phyloP scores from a whole-genome alignment of 2,329 filamentous ascomycete genomes.

The Colletotrichum higginsianum region DNA sequence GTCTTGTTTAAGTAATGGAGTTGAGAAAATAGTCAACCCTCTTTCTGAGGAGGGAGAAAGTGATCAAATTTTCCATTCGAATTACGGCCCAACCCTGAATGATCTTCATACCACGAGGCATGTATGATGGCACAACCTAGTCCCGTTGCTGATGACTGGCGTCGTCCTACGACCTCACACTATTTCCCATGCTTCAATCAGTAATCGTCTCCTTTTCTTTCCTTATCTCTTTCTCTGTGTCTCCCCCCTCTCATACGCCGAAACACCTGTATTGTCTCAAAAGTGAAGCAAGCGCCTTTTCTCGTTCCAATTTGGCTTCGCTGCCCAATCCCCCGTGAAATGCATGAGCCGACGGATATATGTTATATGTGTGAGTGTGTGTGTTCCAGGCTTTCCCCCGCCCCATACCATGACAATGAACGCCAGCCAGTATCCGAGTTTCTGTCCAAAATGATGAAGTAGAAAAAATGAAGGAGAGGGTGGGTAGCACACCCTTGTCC shows the following conservation, averaged over 20 bases:
- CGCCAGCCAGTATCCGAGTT: conserved; percentile 13
- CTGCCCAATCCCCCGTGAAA: neutral
- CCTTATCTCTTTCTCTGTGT: neutral
- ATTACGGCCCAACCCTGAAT: neutral
- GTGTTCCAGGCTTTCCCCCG: neutral
- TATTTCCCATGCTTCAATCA: neutral
- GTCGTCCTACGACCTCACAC: too few relatives aligned
- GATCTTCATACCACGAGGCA: neutral
- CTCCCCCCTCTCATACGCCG: neutral
- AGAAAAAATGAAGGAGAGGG: neutral
- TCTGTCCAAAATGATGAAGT: neutral
- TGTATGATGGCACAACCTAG: neutral
- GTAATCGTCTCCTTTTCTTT: neutral
- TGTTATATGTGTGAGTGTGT: neutral
- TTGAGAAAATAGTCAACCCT: conserved; percentile 9
- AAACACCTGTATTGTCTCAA: conserved; percentile 11
- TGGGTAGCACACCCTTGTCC: neutral
- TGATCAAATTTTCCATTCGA: neutral
- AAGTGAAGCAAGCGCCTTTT: conserved; percentile 5
- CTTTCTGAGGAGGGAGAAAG: neutral
- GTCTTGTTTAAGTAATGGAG: conserved; percentile 27
- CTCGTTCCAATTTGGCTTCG: neutral
- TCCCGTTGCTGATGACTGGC: neutral
- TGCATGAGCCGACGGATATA: conserved; percentile 19
- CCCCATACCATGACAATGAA: conserved; percentile 4